Conservation (phyloP, 202 grass and related monocot genomes). For the Digitaria exilis region DNA sequence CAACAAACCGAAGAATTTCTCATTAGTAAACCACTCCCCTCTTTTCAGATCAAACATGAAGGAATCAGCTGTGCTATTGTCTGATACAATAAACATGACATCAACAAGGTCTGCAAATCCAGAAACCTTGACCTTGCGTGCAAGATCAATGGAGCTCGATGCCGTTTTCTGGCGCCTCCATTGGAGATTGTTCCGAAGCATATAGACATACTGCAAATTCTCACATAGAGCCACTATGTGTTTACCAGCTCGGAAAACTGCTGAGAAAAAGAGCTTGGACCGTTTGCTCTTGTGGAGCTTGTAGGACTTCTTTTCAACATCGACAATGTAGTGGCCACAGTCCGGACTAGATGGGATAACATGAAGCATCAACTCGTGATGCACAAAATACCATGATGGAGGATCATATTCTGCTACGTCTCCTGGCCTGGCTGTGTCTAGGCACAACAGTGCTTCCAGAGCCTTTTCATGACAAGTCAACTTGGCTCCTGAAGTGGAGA, state of each 20-base stretch:
- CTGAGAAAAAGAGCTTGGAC: background rate
- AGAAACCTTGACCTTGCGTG: background rate
- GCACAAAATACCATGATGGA: background rate
- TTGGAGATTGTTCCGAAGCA: background rate
- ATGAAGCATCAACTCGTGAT: background rate
- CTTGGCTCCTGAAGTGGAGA: background rate
- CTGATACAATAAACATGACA: background rate
- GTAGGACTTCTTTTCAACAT: background rate
- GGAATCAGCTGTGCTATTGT: background rate
- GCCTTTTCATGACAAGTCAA: background rate
- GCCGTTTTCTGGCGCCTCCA: background rate
- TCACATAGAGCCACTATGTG: background rate
- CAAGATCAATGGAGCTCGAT: background rate
- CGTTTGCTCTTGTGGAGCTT: background rate
- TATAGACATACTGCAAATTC: conserved; percentile 1
- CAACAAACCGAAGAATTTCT: background rate
- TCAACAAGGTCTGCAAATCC: conserved; percentile 6
- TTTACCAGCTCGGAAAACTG: background rate
- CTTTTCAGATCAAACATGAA: background rate
- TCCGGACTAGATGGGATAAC: conserved; percentile 9
- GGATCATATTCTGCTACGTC: background rate
- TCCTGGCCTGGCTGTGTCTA: background rate
- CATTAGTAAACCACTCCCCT: background rate
- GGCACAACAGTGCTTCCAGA: background rate
- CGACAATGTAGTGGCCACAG: background rate